Evolutionary conservation across 768 basidiomycete species (phyloP), one percentile per base, ranked within the genome.

Genomic region (Termitomyces sp.): DNA sequence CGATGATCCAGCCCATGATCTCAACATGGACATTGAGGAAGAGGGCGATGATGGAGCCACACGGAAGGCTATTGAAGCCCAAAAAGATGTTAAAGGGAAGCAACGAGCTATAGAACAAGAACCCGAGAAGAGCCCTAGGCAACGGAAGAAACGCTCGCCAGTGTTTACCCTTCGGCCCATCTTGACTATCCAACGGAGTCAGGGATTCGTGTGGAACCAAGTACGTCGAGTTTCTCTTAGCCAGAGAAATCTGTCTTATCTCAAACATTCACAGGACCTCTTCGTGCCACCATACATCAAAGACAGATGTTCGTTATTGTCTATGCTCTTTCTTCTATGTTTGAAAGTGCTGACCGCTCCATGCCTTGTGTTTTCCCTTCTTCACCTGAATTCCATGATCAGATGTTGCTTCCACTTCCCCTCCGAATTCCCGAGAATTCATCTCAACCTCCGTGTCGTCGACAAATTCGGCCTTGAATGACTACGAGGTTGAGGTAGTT

Each of bases 181-280:
- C 68, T 67, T 92, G 68, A 93, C 90, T 41, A 93, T 93, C 53
- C 90, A 92, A 66, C 78, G 79, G 66, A 90, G 89, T 62, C 89
- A 93, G 69, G 90, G 90, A 12, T 93, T 93, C 63, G 90, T 93
- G 1, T 93, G 90, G 90, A 93, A 93, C 64, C 90, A 92, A 78
- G 90, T 88, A 51, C 46, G 83, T 70, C 50, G 24, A 12, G 11
- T n/a, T n/a, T 22, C 17, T 42, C 40, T 49, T 28, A 17, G 17
- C 9, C 1, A 54, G 60, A 34, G 57, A 56, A 28, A 50, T 12
- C 9, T 35, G 15, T 19, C 32, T 64, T 10, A 58, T 35, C 28
- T 26, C n/a, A 2, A 28, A 0, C 11, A 15, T 8, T 42, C 42
- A 12, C 51, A 92, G 90, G 90, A 93, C 60, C 77, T 93, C 19